Conservation (phyloP, 1,284 basidiomycete genomes). For the Sphagnurus paluster region DNA sequence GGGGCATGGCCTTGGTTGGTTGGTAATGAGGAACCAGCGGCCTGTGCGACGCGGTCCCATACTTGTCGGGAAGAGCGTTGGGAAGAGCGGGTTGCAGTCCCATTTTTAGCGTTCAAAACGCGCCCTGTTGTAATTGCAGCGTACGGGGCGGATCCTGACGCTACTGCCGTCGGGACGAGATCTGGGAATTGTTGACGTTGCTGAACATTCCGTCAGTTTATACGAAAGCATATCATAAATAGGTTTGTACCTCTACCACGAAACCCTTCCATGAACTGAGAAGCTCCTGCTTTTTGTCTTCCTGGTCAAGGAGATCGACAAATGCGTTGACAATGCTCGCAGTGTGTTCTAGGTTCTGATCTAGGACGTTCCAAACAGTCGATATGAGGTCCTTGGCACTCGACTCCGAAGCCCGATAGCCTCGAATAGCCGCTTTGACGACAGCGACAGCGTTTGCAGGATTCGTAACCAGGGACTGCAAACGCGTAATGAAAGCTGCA, state of each 20-base stretch:
- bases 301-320: constrained; percentile 81
- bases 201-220: constrained; percentile 35
- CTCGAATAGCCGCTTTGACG: constrained; percentile 79
- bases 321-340: constrained; percentile 78
- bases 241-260: constrained; percentile 65
- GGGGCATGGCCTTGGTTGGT: constrained; percentile 25
- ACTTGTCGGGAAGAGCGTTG: constrained; percentile 65
- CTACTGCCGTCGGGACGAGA: constrained; percentile 59
- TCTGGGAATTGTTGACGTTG: constrained; percentile 86
- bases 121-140: constrained; percentile 80
- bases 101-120: constrained; percentile 81
- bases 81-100: constrained; percentile 59
- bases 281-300: constrained; percentile 81
- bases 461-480: constrained; percentile 69
- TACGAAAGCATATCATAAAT: neutral
- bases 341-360: constrained; percentile 75
- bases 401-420: constrained; percentile 79
- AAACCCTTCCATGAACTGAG: constrained; percentile 82
- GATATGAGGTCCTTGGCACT: constrained; percentile 84
- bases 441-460: constrained; percentile 74
- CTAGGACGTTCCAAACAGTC: constrained; percentile 85
- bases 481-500: constrained; percentile 64
- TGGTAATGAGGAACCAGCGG: constrained; percentile 60
- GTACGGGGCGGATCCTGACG: constrained; percentile 51
- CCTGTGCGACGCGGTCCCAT: constrained; percentile 87